Percentiles rank a stretch among this genome's conserved stretches.
These are phyloP conservation scores for Candida sonorensis DNA, from an alignment of 805 yeast genomes.

Conservation along the genomic window DNA sequence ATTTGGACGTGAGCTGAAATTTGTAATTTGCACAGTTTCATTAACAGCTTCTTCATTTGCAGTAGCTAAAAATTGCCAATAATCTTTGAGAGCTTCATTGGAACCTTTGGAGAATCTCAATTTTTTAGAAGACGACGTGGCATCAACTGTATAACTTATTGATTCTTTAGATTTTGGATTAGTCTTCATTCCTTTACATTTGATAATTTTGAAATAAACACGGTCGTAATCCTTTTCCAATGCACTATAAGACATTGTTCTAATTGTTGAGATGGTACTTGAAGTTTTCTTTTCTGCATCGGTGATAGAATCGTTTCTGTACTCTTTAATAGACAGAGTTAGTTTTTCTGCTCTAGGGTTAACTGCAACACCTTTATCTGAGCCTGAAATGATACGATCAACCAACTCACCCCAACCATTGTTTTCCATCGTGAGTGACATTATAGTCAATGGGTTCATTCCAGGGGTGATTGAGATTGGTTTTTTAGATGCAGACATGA, in stretches of 20 bases:
- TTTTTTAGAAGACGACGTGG: constrained; percentile 43
- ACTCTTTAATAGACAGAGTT: constrained; percentile 66
- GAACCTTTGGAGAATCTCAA: constrained; percentile 62
- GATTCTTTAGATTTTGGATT: constrained; percentile 18
- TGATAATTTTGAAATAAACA: constrained; percentile 53
- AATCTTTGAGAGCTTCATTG: constrained; percentile 42
- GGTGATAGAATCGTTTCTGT: constrained; percentile 55
- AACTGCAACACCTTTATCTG: constrained; percentile 69
- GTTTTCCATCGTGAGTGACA: constrained; percentile 33
- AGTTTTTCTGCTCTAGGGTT: constrained; percentile 75
- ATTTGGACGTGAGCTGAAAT: constrained; percentile 39
- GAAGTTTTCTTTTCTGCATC: constrained; percentile 20
- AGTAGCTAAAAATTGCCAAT: constrained; percentile 72
- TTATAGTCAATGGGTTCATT: constrained; percentile 30
- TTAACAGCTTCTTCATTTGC: constrained; percentile 65
- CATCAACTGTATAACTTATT: constrained; percentile 46
- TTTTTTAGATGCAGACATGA: constrained; percentile 35
- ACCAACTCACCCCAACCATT: constrained; percentile 88
- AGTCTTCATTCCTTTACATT: constrained; percentile 17
- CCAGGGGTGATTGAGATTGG: constrained; percentile 21
- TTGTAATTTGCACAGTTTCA: constrained; percentile 60
- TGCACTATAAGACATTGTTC: constrained; percentile 60
- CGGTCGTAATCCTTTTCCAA: constrained; percentile 53
- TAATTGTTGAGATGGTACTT: constrained; percentile 57
- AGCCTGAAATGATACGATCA: constrained; percentile 70